These are phyloP conservation scores for Musa schizocarpa DNA, from an alignment of 176 grass and related monocot genomes.

Conservation along the genomic window DNA sequence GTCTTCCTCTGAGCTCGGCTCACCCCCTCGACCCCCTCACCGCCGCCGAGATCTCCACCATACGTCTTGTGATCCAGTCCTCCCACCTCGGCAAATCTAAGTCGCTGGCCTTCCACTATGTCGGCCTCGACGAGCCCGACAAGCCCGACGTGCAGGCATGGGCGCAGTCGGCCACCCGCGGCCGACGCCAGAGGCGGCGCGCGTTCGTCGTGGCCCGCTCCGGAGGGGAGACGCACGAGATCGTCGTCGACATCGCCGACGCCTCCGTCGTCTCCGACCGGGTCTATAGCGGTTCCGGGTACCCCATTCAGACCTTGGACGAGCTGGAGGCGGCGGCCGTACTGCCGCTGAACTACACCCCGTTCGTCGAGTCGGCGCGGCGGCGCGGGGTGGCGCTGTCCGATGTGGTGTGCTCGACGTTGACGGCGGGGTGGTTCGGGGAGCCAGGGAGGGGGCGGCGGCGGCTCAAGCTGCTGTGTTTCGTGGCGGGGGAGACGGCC, in stretches of 20 bases:
- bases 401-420: constrained; percentile 19
- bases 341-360: constrained; percentile 10
- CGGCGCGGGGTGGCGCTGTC: constrained; percentile 8
- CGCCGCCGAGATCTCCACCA: constrained; percentile 28
- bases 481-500: constrained; percentile 17
- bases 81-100: constrained; percentile 19
- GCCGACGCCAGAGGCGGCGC: constrained; percentile 9
- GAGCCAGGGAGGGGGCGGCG: not conserved
- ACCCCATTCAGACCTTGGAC: constrained; percentile 13
- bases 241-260: constrained; percentile 5
- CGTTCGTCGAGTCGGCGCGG: constrained; percentile 12
- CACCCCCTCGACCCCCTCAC: constrained; percentile 66
- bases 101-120: constrained; percentile 56
- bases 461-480: constrained; percentile 2
- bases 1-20: not conserved
- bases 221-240: constrained; percentile 8
- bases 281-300: constrained; percentile 5
- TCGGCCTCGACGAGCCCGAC: constrained; percentile 81
- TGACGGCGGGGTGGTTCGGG: constrained; percentile 21
- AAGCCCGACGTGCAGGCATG: constrained; percentile 37
- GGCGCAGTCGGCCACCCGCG: not conserved
- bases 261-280: constrained; percentile 1
- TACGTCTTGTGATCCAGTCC: constrained; percentile 30
- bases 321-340: constrained; percentile 4
- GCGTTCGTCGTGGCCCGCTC: constrained; percentile 33